phyloP scores from a whole-genome alignment of 345 rosid species.

The Zanthoxylum bungeanum region DNA sequence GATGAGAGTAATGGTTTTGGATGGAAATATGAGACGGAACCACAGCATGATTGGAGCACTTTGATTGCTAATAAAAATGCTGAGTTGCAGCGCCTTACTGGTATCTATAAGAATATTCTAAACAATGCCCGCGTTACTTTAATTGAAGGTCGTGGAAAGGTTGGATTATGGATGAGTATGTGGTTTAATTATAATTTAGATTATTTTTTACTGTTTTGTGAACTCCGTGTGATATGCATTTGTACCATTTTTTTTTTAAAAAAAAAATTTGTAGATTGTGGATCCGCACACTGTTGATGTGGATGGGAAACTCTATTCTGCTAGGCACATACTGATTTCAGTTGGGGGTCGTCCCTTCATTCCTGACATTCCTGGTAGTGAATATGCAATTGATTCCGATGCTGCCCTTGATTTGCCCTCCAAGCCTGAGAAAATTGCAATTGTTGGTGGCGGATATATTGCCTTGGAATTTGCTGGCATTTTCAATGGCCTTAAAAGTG shows the following conservation, averaged over 20 bases:
- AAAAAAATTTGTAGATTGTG: slow-evolving; percentile 45
- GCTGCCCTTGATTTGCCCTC: slow-evolving; percentile 93
- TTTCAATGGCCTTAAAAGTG: slow-evolving; percentile 74
- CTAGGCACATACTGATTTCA: slow-evolving; percentile 73
- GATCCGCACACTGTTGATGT: slow-evolving; percentile 87
- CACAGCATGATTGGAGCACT: slow-evolving; percentile 87
- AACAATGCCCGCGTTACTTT: slow-evolving; percentile 68
- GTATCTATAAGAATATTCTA: slow-evolving; percentile 78
- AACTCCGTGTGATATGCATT: background rate
- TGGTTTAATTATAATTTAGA: background rate
- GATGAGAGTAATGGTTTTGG: slow-evolving; percentile 95
- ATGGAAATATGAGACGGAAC: slow-evolving; percentile 77
- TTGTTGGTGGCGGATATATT: slow-evolving; percentile 91
- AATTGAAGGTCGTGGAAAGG: slow-evolving; percentile 98
- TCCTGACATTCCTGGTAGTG: slow-evolving; percentile 88
- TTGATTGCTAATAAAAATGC: slow-evolving; percentile 94
- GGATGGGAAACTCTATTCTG: slow-evolving; percentile 73
- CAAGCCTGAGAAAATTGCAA: slow-evolving; percentile 77
- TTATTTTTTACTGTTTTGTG: background rate
- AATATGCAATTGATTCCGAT: slow-evolving; percentile 85
- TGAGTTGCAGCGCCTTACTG: slow-evolving; percentile 81
- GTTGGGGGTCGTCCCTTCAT: slow-evolving; percentile 91
- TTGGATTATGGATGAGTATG: slow-evolving; percentile 13
- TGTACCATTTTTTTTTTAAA: background rate
- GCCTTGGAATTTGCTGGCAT: slow-evolving; percentile 91